Percentiles rank a stretch among this genome's conserved stretches.
Conservation (phyloP, 345 rosid species). For the Orychophragmus violaceus region DNA sequence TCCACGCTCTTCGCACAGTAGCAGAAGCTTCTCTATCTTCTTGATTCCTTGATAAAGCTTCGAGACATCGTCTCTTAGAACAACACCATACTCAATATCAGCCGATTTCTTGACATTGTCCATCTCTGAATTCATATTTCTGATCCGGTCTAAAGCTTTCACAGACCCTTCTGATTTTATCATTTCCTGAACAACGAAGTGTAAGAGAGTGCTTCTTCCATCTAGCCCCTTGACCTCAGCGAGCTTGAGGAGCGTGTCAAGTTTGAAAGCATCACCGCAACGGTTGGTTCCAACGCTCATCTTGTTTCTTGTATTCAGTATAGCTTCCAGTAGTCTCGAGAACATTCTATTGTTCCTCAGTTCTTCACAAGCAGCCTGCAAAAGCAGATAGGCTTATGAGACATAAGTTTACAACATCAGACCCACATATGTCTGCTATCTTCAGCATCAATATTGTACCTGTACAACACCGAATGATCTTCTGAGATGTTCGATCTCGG, state of each 20-base stretch:
- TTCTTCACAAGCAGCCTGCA: conserved; percentile 88
- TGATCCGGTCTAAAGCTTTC: conserved; percentile 57
- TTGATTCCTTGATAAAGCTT: conserved; percentile 62
- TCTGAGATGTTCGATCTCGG: neutral
- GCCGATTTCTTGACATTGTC: conserved; percentile 81
- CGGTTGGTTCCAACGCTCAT: conserved; percentile 83
- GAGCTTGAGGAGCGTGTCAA: conserved; percentile 85
- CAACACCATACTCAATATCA: conserved; percentile 70
- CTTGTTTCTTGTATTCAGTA: conserved; percentile 79
- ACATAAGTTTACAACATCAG: neutral
- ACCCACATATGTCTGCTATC: neutral
- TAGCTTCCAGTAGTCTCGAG: conserved; percentile 70
- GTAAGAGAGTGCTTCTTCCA: conserved; percentile 84
- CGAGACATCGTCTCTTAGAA: conserved; percentile 50
- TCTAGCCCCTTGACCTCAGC: conserved; percentile 80
- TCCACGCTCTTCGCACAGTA: conserved; percentile 21
- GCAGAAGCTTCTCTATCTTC: conserved; percentile 35
- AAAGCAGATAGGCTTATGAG: neutral
- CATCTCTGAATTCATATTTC: conserved; percentile 66
- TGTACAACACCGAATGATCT: conserved; percentile 5
- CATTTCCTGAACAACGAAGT: conserved; percentile 87
- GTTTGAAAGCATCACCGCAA: conserved; percentile 74
- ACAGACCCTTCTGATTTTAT: conserved; percentile 66
- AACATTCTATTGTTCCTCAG: conserved; percentile 73
- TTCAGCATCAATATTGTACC: conserved; percentile 7